phyloP scores from a whole-genome alignment of 306 rosid genomes.

The Trifolium repens region DNA sequence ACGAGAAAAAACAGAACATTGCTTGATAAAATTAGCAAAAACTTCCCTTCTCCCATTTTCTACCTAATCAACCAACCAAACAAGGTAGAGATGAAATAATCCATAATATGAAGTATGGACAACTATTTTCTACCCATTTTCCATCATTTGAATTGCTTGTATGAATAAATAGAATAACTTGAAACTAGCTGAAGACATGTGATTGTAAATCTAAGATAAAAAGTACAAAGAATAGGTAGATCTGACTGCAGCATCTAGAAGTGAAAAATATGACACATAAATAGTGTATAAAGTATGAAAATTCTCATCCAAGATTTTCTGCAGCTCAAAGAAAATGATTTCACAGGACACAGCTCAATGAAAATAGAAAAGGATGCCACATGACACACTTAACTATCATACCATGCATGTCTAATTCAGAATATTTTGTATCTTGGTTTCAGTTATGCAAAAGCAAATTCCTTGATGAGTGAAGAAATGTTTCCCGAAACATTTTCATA shows the following conservation, averaged over 20 bases:
- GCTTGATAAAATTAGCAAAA: neutral
- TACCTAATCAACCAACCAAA: neutral
- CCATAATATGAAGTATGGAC: neutral
- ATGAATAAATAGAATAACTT: slow-evolving; percentile 4
- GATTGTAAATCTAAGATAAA: neutral
- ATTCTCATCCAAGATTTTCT: neutral
- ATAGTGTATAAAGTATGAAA: slow-evolving; percentile 11
- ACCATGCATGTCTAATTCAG: slow-evolving; percentile 1
- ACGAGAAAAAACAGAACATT: neutral
- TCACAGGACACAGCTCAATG: neutral
- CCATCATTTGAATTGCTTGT: neutral
- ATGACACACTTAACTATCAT: slow-evolving; percentile 30
- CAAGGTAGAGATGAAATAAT: neutral
- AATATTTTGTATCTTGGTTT: slow-evolving; percentile 21
- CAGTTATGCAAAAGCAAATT: slow-evolving; percentile 6
- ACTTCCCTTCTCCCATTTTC: neutral
- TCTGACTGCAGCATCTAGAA: slow-evolving; percentile 21
- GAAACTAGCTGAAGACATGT: neutral
- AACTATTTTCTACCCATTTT: neutral
- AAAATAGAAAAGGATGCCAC: neutral
- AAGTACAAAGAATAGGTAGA: slow-evolving; percentile 11
- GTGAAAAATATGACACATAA: neutral
- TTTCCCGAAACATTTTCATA: slow-evolving; percentile 11
- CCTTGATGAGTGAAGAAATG: slow-evolving; percentile 8
- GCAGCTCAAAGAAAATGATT: neutral